A percentile compares a stretch with the other conserved stretches of the same genome.
Conservation (phyloP, 2,329 filamentous ascomycete genomes). For the Knufia petricola region DNA sequence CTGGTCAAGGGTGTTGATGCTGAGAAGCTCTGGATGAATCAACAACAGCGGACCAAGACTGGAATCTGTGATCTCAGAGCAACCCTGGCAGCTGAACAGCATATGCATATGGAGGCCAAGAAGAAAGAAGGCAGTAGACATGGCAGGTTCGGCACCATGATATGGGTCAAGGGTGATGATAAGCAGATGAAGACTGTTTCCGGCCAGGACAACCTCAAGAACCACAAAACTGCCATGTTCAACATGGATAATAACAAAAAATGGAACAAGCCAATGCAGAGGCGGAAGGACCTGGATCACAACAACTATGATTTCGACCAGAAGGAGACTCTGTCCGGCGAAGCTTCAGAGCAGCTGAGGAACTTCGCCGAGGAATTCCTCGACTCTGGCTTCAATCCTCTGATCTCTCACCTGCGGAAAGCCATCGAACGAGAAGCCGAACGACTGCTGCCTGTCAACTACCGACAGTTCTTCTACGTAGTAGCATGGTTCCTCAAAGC, state of each 20-base stretch:
- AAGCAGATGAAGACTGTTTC: constrained; percentile 77
- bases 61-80: constrained; percentile 64
- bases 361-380: constrained; percentile 86
- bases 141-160: constrained; percentile 92
- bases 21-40: constrained; percentile 74
- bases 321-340: constrained; percentile 57
- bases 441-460: constrained; percentile 66
- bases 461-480: constrained; percentile 82
- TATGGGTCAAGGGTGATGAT: constrained; percentile 85
- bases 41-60: constrained; percentile 58
- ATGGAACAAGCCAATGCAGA: constrained; percentile 68
- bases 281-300: constrained; percentile 52
- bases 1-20: constrained; percentile 81
- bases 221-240: constrained; percentile 61
- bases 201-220: constrained; percentile 73
- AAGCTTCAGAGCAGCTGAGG: constrained; percentile 67
- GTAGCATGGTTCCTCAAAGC: constrained; percentile 88
- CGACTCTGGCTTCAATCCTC: constrained; percentile 88
- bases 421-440: constrained; percentile 84
- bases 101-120: constrained; percentile 69
- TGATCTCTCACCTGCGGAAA: constrained; percentile 75
- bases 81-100: constrained; percentile 70
- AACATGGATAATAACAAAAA: constrained; percentile 90
- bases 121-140: constrained; percentile 75
- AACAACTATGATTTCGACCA: constrained; percentile 63